Conservation (phyloP, 192 early-diverging fungal genomes). For the Coemansia sp. region DNA sequence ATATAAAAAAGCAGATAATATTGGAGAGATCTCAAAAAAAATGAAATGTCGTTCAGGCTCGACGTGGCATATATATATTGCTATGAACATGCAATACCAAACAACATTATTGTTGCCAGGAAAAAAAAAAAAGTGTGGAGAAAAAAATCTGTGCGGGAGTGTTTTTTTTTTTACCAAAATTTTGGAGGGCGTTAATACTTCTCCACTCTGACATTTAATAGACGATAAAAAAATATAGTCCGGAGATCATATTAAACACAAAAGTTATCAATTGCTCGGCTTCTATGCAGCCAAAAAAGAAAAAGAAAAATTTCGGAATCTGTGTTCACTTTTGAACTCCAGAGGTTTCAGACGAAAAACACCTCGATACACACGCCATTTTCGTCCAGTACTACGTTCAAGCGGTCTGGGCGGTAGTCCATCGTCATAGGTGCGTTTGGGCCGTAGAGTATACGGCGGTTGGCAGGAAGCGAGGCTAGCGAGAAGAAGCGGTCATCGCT, state of each 20-base stretch:
- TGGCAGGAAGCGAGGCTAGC: constrained; percentile 2
- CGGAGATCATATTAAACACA: neutral
- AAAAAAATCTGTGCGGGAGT: neutral
- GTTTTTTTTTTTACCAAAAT: neutral
- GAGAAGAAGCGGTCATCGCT: neutral
- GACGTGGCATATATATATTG: neutral
- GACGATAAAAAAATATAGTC: neutral
- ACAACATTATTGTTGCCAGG: neutral
- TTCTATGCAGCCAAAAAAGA: neutral
- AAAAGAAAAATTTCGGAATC: neutral
- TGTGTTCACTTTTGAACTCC: neutral
- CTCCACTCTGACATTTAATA: neutral
- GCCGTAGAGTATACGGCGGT: constrained; percentile 25
- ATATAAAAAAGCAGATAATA: too few relatives aligned
- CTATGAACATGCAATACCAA: neutral
- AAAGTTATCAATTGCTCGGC: neutral
- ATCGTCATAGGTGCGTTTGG: constrained; percentile 16
- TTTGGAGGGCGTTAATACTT: neutral
- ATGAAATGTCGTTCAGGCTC: too few relatives aligned
- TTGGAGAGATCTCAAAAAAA: neutral
- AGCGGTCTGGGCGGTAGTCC: constrained; percentile 23
- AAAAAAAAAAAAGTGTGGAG: neutral
- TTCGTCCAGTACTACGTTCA: constrained; percentile 31
- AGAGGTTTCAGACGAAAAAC: constrained; percentile 5
- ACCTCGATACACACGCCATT: constrained; percentile 14